phyloP scores from a whole-genome alignment of 108 stramenopile genomes.

The Schizochytrium sp. region DNA sequence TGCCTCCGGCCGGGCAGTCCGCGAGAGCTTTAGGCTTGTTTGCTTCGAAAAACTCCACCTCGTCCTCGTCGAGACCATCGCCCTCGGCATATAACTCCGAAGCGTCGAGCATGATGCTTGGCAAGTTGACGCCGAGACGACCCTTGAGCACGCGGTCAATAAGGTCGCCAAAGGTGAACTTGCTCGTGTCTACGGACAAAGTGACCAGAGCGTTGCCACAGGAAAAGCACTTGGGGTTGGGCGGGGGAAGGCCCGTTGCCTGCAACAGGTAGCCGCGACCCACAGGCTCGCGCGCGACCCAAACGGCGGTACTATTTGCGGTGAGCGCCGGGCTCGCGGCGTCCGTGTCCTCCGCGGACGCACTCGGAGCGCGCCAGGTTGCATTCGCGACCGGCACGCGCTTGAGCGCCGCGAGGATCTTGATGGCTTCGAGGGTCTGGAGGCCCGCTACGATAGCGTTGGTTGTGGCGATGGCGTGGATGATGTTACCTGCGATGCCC shows the following conservation, averaged over 20 bases:
- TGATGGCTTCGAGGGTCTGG: constrained; percentile 47
- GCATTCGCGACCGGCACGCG: background rate
- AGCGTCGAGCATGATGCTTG: constrained; percentile 7
- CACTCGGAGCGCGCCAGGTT: background rate
- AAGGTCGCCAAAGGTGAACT: constrained; percentile 15
- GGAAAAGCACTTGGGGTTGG: constrained; percentile 34
- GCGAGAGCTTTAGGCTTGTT: constrained; percentile 18
- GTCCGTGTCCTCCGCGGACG: background rate
- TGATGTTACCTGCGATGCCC: constrained; percentile 98
- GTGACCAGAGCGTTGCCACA: background rate
- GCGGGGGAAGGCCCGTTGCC: constrained; percentile 28
- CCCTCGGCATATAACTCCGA: constrained; percentile 19
- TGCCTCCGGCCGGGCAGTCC: constrained; percentile 56
- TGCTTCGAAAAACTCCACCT: background rate
- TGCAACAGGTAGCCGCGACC: constrained; percentile 36
- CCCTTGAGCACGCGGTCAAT: constrained; percentile 25
- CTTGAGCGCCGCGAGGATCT: constrained; percentile 26
- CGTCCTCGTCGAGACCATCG: constrained; percentile 26
- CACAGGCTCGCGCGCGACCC: constrained; percentile 28
- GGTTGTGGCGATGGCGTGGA: constrained; percentile 98
- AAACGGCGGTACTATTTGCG: background rate
- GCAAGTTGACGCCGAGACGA: constrained; percentile 16
- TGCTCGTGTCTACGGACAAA: constrained; percentile 9
- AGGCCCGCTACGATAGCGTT: constrained; percentile 91
- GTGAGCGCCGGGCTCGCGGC: background rate